phyloP scores from a whole-genome alignment of 768 basidiomycete genomes.

The Dioszegia crocea region DNA sequence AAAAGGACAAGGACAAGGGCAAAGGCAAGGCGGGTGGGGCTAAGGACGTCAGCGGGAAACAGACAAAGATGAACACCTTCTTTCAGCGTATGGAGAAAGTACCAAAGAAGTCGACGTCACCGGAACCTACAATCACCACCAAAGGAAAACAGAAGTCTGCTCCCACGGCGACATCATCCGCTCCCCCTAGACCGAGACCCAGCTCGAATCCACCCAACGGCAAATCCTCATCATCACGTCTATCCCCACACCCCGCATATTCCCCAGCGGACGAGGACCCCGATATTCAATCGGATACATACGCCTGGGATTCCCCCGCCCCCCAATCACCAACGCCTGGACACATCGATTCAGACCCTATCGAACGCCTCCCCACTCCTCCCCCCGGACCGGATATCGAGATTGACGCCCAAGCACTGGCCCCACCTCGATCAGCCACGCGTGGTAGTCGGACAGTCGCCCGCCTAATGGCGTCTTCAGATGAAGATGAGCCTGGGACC shows the following conservation, averaged over 20 bases:
- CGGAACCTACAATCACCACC: neutral
- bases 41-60: neutral
- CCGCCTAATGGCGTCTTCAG: conserved; percentile 21
- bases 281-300: no score
- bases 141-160: neutral
- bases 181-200: no score
- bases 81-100: neutral
- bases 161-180: no score
- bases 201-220: no score
- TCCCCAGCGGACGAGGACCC: no score
- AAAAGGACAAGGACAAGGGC: neutral
- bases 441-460: neutral
- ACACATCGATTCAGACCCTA: neutral
- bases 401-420: no score
- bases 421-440: no score
- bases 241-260: no score
- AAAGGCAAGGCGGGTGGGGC: neutral
- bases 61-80: conserved; percentile 9
- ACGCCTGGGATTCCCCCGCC: no score
- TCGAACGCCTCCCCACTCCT: conserved; percentile 12
- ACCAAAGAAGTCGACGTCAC: neutral
- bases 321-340: neutral
- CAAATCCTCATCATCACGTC: neutral
- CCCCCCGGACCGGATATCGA: conserved; percentile 12
- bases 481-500: conserved; percentile 31